These are phyloP conservation scores for Phytophthora litchii DNA, from an alignment of 352 stramenopile genomes.

Conservation along the genomic window DNA sequence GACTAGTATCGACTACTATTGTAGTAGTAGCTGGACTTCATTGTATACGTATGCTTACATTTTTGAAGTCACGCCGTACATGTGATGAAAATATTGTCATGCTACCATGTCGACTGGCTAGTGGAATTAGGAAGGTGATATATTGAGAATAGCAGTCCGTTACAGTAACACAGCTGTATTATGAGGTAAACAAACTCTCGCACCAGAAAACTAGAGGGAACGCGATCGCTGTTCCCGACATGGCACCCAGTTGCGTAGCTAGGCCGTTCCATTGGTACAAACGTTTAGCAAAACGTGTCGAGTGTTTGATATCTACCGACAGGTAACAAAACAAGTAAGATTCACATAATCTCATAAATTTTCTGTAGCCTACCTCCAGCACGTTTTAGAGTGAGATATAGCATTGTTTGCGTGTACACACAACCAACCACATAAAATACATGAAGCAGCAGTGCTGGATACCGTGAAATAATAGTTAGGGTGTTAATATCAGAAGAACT, in stretches of 20 bases:
- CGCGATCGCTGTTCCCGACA: constrained; percentile 60
- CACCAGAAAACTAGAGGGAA: constrained; percentile 74
- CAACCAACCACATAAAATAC: constrained; percentile 62
- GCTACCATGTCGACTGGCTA: too few relatives aligned
- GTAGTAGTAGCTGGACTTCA: too few relatives aligned
- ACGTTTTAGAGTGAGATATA: constrained; percentile 73
- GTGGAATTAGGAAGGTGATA: too few relatives aligned
- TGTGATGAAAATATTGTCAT: too few relatives aligned
- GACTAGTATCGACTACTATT: too few relatives aligned
- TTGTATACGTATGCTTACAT: too few relatives aligned
- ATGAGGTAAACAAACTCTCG: constrained; percentile 49
- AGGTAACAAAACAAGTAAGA: constrained; percentile 1
- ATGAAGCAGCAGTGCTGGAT: constrained; percentile 48
- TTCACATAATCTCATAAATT: neutral
- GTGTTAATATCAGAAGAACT: neutral
- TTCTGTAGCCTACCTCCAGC: constrained; percentile 32
- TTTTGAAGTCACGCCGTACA: too few relatives aligned
- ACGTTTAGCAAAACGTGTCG: constrained; percentile 39
- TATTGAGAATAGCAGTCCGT: too few relatives aligned
- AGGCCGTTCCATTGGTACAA: constrained; percentile 80
- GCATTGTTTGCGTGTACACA: constrained; percentile 79
- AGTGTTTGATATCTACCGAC: constrained; percentile 29
- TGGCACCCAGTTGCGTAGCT: constrained; percentile 64
- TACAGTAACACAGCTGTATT: too few relatives aligned
- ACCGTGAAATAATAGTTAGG: neutral